Conservation (phyloP, 192 early-diverging fungal genomes). For the Coemansia furcata region DNA sequence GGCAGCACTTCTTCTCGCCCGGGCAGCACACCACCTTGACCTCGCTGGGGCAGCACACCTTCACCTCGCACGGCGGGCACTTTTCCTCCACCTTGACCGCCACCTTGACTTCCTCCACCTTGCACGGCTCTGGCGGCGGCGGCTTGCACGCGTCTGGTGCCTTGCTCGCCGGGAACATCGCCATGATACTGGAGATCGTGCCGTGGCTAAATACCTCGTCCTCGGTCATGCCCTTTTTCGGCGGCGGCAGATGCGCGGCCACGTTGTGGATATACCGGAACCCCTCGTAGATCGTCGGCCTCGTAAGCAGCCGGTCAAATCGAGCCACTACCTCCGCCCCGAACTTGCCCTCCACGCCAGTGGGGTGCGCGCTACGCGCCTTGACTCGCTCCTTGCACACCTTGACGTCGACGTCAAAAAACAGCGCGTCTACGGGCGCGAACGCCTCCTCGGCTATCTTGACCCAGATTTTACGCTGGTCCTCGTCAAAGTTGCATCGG, state of each 20-base stretch:
- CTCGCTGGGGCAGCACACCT: constrained; percentile 22
- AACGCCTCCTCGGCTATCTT: constrained; percentile 60
- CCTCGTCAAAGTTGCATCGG: constrained; percentile 75
- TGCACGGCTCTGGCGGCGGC: constrained; percentile 19
- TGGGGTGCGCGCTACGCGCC: constrained; percentile 64
- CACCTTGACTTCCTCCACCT: constrained; percentile 47
- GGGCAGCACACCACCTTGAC: constrained; percentile 36
- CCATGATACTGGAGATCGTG: constrained; percentile 48
- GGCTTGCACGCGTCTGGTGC: constrained; percentile 38
- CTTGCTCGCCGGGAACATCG: constrained; percentile 51
- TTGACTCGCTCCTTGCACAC: constrained; percentile 66
- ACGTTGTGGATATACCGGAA: constrained; percentile 56
- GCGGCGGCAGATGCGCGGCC: constrained; percentile 44
- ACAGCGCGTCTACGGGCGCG: constrained; percentile 62
- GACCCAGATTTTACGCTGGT: constrained; percentile 72
- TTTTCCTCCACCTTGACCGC: constrained; percentile 45
- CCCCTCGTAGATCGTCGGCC: constrained; percentile 53
- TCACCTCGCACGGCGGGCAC: constrained; percentile 15
- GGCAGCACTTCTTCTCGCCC: constrained; percentile 14
- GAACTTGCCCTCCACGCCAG: constrained; percentile 64
- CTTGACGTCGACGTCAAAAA: constrained; percentile 62
- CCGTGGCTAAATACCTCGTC: constrained; percentile 47
- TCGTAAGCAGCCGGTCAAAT: constrained; percentile 54
- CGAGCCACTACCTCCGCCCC: constrained; percentile 63
- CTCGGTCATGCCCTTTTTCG: constrained; percentile 48